These are phyloP conservation scores for Stellera chamaejasme DNA, from an alignment of 345 rosid genomes.

Conservation along the genomic window DNA sequence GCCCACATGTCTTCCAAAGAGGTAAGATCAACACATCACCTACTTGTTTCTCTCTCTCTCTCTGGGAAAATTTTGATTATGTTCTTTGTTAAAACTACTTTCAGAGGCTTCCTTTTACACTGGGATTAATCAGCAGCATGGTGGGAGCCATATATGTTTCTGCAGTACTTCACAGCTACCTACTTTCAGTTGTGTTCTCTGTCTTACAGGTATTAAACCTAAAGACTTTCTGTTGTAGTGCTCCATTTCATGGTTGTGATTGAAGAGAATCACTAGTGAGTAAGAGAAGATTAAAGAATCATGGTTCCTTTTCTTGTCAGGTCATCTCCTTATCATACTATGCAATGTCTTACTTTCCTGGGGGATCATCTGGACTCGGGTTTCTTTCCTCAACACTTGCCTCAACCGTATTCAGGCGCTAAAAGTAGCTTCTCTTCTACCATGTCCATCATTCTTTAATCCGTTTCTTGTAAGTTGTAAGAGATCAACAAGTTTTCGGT, in stretches of 20 bases:
- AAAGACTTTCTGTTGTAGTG: not conserved
- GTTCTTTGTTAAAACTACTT: not conserved
- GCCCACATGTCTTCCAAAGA: constrained; percentile 56
- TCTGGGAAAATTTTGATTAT: not conserved
- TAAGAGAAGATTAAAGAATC: not conserved
- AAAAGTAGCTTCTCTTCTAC: constrained; percentile 7
- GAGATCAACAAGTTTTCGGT: too few species aligned
- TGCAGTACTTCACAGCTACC: constrained; percentile 61
- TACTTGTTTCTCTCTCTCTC: not conserved
- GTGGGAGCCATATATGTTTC: constrained; percentile 62
- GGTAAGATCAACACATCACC: constrained; percentile 20
- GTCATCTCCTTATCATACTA: constrained; percentile 35
- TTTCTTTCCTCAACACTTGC: constrained; percentile 29
- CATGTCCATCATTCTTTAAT: too few species aligned
- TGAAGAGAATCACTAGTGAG: not conserved
- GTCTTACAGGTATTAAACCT: constrained; percentile 45
- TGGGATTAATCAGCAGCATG: constrained; percentile 50
- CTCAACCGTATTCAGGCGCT: constrained; percentile 34
- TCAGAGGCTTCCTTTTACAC: constrained; percentile 64
- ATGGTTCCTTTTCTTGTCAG: constrained; percentile 20
- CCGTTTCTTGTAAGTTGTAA: too few species aligned
- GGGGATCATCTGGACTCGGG: constrained; percentile 39
- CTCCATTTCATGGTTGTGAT: not conserved
- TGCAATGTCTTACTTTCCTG: constrained; percentile 42
- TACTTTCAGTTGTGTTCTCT: constrained; percentile 61